Evolutionary conservation across 331 rosid genomes (phyloP).

Genomic region (Ulmus americana): DNA sequence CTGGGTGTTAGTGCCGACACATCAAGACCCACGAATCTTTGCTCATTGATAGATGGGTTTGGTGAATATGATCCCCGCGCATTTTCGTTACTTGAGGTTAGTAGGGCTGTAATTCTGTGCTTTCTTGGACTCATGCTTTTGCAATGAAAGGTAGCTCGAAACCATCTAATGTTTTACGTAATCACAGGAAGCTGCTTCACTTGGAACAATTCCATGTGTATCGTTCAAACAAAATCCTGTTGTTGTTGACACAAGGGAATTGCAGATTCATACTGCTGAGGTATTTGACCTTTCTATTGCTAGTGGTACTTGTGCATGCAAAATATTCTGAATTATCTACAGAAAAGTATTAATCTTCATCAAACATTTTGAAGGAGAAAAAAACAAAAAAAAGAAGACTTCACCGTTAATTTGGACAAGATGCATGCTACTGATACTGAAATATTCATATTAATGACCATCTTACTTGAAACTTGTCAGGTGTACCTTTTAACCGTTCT

Average conservation of each 20-base stretch:
- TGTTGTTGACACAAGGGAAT: conserved; percentile 60
- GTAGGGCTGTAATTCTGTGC: conserved; percentile 29
- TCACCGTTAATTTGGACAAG: background rate
- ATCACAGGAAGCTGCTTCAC: conserved; percentile 87
- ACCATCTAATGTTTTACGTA: conserved; percentile 24
- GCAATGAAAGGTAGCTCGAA: conserved; percentile 22
- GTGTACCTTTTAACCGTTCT: conserved; percentile 80
- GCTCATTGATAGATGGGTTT: conserved; percentile 79
- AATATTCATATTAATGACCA: conserved; percentile 15
- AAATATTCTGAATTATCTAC: conserved; percentile 9
- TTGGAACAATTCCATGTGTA: conserved; percentile 68
- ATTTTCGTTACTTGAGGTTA: conserved; percentile 81
- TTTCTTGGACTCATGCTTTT: conserved; percentile 3
- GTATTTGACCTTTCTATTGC: conserved; percentile 38
- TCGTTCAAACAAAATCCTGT: conserved; percentile 68
- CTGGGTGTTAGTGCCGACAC: conserved; percentile 49
- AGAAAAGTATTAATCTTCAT: background rate
- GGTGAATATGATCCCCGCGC: conserved; percentile 92
- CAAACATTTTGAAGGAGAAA: background rate
- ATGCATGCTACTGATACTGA: background rate
- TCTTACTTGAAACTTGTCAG: conserved; percentile 51
- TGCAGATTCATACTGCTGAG: conserved; percentile 63
- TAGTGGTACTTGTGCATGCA: too few relatives aligned
- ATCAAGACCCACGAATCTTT: conserved; percentile 54
- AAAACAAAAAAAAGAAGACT: background rate